Conservation (phyloP, 805 yeast species). For the Hanseniaspora hatyaiensis region DNA sequence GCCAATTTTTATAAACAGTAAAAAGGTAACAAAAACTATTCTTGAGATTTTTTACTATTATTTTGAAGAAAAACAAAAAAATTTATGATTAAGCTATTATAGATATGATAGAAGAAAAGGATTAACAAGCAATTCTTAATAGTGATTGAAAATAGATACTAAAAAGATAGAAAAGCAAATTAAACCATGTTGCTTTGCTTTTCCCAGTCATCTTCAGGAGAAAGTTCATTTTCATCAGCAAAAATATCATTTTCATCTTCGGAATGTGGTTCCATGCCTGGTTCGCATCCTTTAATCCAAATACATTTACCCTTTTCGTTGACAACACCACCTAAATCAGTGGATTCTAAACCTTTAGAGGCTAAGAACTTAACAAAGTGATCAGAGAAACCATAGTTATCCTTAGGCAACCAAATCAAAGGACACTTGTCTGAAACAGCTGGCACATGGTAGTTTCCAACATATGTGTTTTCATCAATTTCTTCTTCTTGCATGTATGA, state of each 20-base stretch:
- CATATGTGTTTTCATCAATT: conserved; percentile 34
- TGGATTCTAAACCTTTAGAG: conserved; percentile 42
- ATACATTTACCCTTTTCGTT: conserved; percentile 38
- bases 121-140: too few relatives aligned
- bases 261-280: conserved; percentile 16
- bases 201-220: conserved; percentile 5
- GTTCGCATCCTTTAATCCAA: conserved; percentile 40
- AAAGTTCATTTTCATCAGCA: conserved; percentile 7
- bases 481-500: conserved; percentile 35
- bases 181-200: conserved; percentile 4
- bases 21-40: too few relatives aligned
- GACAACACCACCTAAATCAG: conserved; percentile 58
- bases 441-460: conserved; percentile 51
- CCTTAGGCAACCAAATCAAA: conserved; percentile 83
- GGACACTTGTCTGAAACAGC: conserved; percentile 60
- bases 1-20: too few relatives aligned
- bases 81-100: too few relatives aligned
- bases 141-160: too few relatives aligned
- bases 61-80: too few relatives aligned
- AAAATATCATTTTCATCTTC: conserved; percentile 5
- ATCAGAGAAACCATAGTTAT: conserved; percentile 70
- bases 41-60: too few relatives aligned
- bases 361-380: conserved; percentile 45
- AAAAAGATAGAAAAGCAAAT: too few relatives aligned
- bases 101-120: too few relatives aligned